Percentiles rank a stretch among this genome's conserved stretches.
Evolutionary conservation across 768 basidiomycete species (phyloP).

Genomic region (Sutorius australiensis): DNA sequence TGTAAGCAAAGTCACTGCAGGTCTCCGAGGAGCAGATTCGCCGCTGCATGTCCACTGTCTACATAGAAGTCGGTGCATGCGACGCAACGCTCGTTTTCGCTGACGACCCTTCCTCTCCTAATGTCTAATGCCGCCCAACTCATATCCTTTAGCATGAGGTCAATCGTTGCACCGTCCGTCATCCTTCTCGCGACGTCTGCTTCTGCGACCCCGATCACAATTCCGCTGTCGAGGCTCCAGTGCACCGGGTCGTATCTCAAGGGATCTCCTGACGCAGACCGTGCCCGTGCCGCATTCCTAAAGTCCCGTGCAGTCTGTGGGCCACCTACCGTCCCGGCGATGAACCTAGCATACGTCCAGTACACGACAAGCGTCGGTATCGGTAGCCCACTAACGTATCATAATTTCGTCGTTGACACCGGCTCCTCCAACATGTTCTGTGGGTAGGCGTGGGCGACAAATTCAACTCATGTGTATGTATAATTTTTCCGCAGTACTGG

Average conservation of each 20-base stretch:
- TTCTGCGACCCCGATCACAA: slow-evolving; percentile 3
- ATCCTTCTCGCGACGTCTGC: slow-evolving; percentile 6
- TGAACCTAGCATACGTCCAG: slow-evolving; percentile 13
- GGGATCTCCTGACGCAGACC: slow-evolving; percentile 16
- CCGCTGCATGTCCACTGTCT: background rate
- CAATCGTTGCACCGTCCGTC: slow-evolving; percentile 4
- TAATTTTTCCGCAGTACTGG: slow-evolving; percentile 15
- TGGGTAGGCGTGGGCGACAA: background rate
- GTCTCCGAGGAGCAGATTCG: background rate
- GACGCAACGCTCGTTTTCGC: background rate
- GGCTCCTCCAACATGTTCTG: slow-evolving; percentile 33
- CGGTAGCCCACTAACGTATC: slow-evolving; percentile 26
- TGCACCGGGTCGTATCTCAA: slow-evolving; percentile 13
- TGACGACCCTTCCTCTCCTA: background rate
- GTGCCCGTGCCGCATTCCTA: slow-evolving; percentile 13
- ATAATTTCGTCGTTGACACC: slow-evolving; percentile 31
- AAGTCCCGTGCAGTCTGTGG: slow-evolving; percentile 1
- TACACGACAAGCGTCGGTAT: slow-evolving; percentile 27
- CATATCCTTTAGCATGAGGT: slow-evolving; percentile 8
- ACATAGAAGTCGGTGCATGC: background rate
- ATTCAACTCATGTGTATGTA: background rate
- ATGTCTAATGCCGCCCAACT: background rate
- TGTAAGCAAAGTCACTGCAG: too few species aligned
- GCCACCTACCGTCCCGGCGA: slow-evolving; percentile 14
- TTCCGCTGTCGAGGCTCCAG: slow-evolving; percentile 11